These are phyloP conservation scores for Chiua virens DNA, from an alignment of 768 basidiomycete genomes.

Conservation along the genomic window DNA sequence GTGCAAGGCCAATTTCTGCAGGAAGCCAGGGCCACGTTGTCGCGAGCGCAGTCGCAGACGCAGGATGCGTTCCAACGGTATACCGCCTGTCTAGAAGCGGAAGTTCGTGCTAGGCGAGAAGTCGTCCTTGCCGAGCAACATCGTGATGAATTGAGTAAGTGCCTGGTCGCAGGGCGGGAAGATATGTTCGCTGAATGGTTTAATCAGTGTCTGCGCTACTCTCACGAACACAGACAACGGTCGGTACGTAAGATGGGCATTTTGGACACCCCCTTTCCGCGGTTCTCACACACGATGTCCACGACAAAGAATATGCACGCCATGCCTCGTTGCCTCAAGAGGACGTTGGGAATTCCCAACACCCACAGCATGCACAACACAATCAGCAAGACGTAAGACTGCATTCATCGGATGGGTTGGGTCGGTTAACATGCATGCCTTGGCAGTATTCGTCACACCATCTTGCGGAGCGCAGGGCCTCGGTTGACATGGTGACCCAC, in stretches of 20 bases:
- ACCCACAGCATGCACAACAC: slow-evolving; percentile 28
- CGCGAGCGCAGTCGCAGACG: slow-evolving; percentile 67
- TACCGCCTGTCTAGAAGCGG: slow-evolving; percentile 65
- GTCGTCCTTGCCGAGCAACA: slow-evolving; percentile 66
- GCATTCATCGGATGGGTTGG: slow-evolving; percentile 11
- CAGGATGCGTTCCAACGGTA: slow-evolving; percentile 72
- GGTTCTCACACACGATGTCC: slow-evolving; percentile 21
- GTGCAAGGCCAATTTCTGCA: slow-evolving; percentile 59
- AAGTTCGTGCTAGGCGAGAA: slow-evolving; percentile 64
- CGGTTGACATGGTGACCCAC: slow-evolving; percentile 34
- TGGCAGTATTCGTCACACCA: slow-evolving; percentile 34
- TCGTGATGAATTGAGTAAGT: slow-evolving; percentile 57
- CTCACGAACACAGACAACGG: slow-evolving; percentile 35
- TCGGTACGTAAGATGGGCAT: slow-evolving; percentile 29
- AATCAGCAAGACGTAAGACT: slow-evolving; percentile 35
- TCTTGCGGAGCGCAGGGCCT: slow-evolving; percentile 32
- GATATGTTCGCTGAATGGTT: slow-evolving; percentile 16
- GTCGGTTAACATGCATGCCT: slow-evolving; percentile 19
- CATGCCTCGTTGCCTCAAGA: slow-evolving; percentile 33
- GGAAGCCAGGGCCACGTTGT: slow-evolving; percentile 57
- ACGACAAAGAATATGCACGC: slow-evolving; percentile 31
- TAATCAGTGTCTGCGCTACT: slow-evolving; percentile 33
- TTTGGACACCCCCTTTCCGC: slow-evolving; percentile 5
- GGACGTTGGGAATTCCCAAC: slow-evolving; percentile 30
- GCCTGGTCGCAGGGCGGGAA: slow-evolving; percentile 8